phyloP scores from a whole-genome alignment of 2,329 filamentous ascomycete species.

The Diaporthe citrichinensis region DNA sequence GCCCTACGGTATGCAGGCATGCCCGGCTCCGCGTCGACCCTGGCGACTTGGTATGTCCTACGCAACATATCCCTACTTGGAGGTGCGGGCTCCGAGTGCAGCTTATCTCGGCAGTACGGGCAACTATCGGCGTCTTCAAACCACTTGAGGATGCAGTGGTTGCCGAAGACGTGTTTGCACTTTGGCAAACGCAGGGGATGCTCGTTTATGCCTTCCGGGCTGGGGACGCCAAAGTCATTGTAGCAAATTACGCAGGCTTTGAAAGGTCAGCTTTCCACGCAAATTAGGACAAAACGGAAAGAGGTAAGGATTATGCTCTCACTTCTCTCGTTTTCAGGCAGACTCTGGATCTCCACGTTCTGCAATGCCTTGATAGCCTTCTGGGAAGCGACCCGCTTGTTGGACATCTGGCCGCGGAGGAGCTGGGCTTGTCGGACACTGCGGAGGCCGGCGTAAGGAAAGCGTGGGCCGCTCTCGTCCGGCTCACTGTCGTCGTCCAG shows the following conservation, averaged over 20 bases:
- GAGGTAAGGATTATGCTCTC: constrained; percentile 47
- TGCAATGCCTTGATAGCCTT: constrained; percentile 62
- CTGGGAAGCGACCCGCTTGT: constrained; percentile 63
- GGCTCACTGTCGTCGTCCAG: constrained; percentile 40
- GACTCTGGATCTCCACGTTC: constrained; percentile 59
- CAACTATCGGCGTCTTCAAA: constrained; percentile 74
- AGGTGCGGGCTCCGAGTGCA: constrained; percentile 62
- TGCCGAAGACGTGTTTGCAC: constrained; percentile 76
- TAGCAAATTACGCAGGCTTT: constrained; percentile 75
- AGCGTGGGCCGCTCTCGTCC: constrained; percentile 54
- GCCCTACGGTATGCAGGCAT: constrained; percentile 26
- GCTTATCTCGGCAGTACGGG: constrained; percentile 74
- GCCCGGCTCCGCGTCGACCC: constrained; percentile 31
- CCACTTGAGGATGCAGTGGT: constrained; percentile 77
- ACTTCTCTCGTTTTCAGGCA: constrained; percentile 65
- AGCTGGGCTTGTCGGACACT: constrained; percentile 53
- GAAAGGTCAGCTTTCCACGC: constrained; percentile 31
- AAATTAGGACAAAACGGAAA: constrained; percentile 18
- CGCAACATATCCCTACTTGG: constrained; percentile 48
- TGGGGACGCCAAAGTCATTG: constrained; percentile 70
- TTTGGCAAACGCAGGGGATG: constrained; percentile 70
- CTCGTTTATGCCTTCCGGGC: constrained; percentile 71
- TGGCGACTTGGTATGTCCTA: constrained; percentile 45
- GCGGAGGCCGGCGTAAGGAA: constrained; percentile 22
- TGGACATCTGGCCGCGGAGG: constrained; percentile 59